Evolutionary conservation across 2,329 filamentous ascomycete species (phyloP).

Genomic region (Verticillium nubilum): DNA sequence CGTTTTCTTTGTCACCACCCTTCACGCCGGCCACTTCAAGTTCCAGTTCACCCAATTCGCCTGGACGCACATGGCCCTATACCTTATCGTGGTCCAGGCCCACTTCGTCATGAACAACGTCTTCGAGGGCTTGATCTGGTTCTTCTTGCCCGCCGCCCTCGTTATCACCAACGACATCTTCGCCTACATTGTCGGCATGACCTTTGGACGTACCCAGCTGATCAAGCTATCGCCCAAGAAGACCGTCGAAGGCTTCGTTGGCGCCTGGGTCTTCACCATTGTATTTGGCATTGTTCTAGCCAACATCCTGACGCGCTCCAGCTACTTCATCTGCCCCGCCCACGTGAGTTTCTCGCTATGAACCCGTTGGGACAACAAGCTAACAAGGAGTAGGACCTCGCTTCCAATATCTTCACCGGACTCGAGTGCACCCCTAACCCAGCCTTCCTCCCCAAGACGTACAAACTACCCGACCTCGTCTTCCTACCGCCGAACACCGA

Average conservation of each 20-base stretch:
- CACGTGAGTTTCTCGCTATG: constrained; percentile 48
- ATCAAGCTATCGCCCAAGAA: constrained; percentile 99
- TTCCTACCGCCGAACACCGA: constrained; percentile 57
- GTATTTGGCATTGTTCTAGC: constrained; percentile 78
- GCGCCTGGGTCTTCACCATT: constrained; percentile 92
- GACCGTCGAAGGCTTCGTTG: constrained; percentile 96
- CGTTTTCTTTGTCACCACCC: constrained; percentile 92
- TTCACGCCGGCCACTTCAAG: constrained; percentile 93
- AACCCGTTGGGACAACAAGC: not conserved
- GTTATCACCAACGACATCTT: constrained; percentile 99
- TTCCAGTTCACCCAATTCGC: constrained; percentile 99
- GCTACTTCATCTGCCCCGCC: constrained; percentile 97
- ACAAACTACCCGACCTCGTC: constrained; percentile 66
- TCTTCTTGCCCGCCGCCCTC: constrained; percentile 89
- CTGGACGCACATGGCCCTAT: constrained; percentile 99
- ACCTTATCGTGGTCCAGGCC: constrained; percentile 94
- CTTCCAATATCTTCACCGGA: constrained; percentile 86
- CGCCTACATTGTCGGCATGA: constrained; percentile 95
- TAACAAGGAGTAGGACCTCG: constrained; percentile 58
- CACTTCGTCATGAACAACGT: constrained; percentile 99
- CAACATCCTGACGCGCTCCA: constrained; percentile 80
- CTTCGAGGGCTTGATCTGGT: constrained; percentile 99
- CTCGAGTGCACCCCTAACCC: constrained; percentile 88
- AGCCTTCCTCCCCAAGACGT: constrained; percentile 76
- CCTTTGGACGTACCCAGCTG: constrained; percentile 90